Conservation (phyloP, 345 rosid species). For the Viola odorata region DNA sequence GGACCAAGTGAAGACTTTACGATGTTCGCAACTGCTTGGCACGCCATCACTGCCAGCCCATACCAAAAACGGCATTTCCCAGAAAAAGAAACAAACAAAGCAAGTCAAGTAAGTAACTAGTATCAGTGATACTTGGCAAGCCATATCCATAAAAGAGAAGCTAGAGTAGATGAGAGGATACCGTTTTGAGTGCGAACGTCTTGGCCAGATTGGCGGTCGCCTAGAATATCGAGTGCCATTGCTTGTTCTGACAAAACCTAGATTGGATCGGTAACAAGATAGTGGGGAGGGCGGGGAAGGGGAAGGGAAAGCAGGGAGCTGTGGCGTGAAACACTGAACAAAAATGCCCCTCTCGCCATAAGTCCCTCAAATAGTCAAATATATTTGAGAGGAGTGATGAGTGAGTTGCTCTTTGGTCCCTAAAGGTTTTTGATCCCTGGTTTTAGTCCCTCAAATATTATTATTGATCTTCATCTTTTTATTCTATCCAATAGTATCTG, state of each 20-base stretch:
- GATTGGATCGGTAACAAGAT: constrained; percentile 13
- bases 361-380: too few relatives aligned
- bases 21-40: constrained; percentile 96
- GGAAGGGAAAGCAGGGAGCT: too few relatives aligned
- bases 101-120: not conserved
- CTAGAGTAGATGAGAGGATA: constrained; percentile 11
- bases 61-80: not conserved
- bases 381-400: too few relatives aligned
- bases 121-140: not conserved
- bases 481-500: too few relatives aligned
- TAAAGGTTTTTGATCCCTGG: too few relatives aligned
- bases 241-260: constrained; percentile 51
- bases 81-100: not conserved
- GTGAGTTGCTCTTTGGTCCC: too few relatives aligned
- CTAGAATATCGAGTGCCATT: constrained; percentile 75
- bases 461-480: too few relatives aligned
- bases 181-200: constrained; percentile 98
- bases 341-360: too few relatives aligned
- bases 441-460: too few relatives aligned
- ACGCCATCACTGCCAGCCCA: constrained; percentile 65
- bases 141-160: not conserved
- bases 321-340: too few relatives aligned
- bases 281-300: too few relatives aligned
- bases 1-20: constrained; percentile 97
- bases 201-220: constrained; percentile 89